Evolutionary conservation across 202 grass and related monocot genomes (phyloP), one percentile per base, ranked within the genome.

Genomic region (Digitaria exilis): DNA sequence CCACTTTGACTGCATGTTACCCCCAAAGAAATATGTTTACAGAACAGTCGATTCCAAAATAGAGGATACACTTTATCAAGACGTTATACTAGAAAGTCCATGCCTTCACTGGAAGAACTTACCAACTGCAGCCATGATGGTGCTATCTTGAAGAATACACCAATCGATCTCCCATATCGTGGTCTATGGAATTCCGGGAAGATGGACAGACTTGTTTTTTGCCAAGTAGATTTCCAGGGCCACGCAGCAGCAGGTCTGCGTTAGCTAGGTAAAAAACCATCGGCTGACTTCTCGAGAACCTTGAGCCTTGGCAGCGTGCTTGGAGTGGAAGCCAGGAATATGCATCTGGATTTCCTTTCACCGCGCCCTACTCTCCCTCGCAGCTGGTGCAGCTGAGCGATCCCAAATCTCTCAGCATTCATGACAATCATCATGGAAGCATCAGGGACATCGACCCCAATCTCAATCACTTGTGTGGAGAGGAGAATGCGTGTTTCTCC

Each of bases 131-230:
- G 93, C n/a, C 93, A 72, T 89, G 75, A 76, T 98, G 91, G n/a
- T 4, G 93, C 91, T 82, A n/a, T 96, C 87, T 77, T 96, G 89
- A 9, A 98, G 78, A 85, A 96, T 85, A 89, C 87, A 49, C 6
- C 96, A 91, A 92, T 98, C 96, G 11, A 93, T 72, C 82, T 98
- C 96, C 84, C 95, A 68, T 89, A 92, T 91, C 74, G 96, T n/a
- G n/a, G n/a, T n/a, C 90, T 80, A 98, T 84, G 96, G 96, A 87
- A 98, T 95, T 65, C 95, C 96, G 10, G 96, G 96, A 65, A 98
- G 89, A 76, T 98, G 96, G 10, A 92, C 96, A 6, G 90, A 98
- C 78, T n/a, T 98, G 96, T 83, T 93, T 98, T 76, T 93, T 93
- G 54, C 92, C 96, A 43, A 98, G 92, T 64, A 98, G 82, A 87